phyloP scores from a whole-genome alignment of 495 filamentous ascomycete species.

The Glarea lozoyensis region DNA sequence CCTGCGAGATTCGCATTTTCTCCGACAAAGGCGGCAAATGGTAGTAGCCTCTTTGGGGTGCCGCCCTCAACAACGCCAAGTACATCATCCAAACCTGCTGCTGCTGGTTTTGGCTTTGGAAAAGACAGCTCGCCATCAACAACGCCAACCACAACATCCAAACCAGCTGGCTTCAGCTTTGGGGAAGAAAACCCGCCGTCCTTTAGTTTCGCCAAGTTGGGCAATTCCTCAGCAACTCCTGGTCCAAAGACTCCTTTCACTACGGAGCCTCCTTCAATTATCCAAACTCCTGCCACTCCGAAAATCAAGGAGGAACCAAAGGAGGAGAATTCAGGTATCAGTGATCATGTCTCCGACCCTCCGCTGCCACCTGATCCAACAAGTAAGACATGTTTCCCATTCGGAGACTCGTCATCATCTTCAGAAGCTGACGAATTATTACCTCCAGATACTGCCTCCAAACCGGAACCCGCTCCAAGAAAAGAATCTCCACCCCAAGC shows the following conservation, averaged over 20 bases:
- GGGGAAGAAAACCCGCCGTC: background rate
- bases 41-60: slow-evolving; percentile 30
- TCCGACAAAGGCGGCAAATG: slow-evolving; percentile 20
- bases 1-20: slow-evolving; percentile 33
- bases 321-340: slow-evolving; percentile 1
- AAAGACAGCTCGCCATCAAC: no score
- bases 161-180: slow-evolving; percentile 7
- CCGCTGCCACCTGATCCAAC: slow-evolving; percentile 74
- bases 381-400: slow-evolving; percentile 53
- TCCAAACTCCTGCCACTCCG: slow-evolving; percentile 17
- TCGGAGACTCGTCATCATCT: slow-evolving; percentile 59
- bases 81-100: slow-evolving; percentile 20
- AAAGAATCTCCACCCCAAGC: slow-evolving; percentile 20
- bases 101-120: slow-evolving; percentile 15
- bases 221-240: no score
- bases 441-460: slow-evolving; percentile 48
- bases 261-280: background rate
- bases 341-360: slow-evolving; percentile 28
- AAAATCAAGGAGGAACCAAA: slow-evolving; percentile 28
- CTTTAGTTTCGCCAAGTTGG: background rate
- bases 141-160: no score
- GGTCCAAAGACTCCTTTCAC: slow-evolving; percentile 10
- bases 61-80: slow-evolving; percentile 24
- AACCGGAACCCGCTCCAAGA: background rate
- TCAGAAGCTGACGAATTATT: slow-evolving; percentile 41